phyloP scores from a whole-genome alignment of 352 stramenopile species.

The Phytophthora nicotianae region DNA sequence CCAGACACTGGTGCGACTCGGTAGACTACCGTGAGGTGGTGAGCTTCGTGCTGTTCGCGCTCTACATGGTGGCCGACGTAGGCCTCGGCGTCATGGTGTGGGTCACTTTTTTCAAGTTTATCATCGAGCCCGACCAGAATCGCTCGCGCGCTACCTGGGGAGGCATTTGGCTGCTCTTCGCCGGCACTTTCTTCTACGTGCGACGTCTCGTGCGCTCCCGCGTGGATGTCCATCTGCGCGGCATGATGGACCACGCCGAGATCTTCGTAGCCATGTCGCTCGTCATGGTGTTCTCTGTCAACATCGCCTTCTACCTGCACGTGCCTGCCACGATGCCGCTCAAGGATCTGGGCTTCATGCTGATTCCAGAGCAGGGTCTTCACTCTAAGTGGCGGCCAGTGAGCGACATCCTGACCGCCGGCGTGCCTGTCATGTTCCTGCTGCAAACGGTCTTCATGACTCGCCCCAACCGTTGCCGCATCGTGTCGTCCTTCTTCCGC shows the following conservation, averaged over 20 bases:
- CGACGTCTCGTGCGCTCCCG: slow-evolving; percentile 48
- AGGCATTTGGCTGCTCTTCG: slow-evolving; percentile 59
- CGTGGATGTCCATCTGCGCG: slow-evolving; percentile 44
- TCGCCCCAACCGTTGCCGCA: slow-evolving; percentile 50
- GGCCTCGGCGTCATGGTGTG: slow-evolving; percentile 55
- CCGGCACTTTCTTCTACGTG: slow-evolving; percentile 51
- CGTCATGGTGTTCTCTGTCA: slow-evolving; percentile 71
- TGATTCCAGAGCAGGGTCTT: slow-evolving; percentile 67
- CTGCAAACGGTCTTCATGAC: slow-evolving; percentile 58
- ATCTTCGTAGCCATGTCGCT: slow-evolving; percentile 72
- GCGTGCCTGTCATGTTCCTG: slow-evolving; percentile 64
- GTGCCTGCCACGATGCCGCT: slow-evolving; percentile 58
- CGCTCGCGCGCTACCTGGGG: slow-evolving; percentile 52
- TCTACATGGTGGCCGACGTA: slow-evolving; percentile 49
- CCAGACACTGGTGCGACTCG: slow-evolving; percentile 33
- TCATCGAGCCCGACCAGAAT: slow-evolving; percentile 54
- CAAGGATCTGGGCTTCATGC: slow-evolving; percentile 74
- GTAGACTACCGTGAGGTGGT: slow-evolving; percentile 52
- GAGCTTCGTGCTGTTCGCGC: slow-evolving; percentile 49
- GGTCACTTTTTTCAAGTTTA: slow-evolving; percentile 74
- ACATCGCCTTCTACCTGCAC: slow-evolving; percentile 79
- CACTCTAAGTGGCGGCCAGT: slow-evolving; percentile 66
- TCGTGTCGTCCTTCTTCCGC: slow-evolving; percentile 71
- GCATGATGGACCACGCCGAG: slow-evolving; percentile 62
- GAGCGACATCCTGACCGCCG: slow-evolving; percentile 69